Base-by-base conservation (phyloP, 2,329 filamentous ascomycete genomes). In the Neonectria ditissima region DNA sequence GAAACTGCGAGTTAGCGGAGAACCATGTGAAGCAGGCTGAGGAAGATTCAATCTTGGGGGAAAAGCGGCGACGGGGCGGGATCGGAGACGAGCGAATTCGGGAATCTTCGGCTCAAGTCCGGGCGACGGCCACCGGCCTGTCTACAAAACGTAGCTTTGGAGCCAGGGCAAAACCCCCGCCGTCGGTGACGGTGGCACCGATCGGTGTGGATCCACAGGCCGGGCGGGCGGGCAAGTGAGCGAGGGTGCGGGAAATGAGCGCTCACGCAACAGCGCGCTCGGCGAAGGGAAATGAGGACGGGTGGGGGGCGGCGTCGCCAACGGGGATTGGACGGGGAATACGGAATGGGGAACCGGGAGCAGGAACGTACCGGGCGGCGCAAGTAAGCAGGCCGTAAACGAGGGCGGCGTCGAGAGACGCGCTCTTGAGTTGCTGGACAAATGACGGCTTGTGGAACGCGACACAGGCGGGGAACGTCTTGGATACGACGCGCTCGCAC, bases 401-500 rank as follows among this genome's bases (percentile, higher is more conserved):
- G 67, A 89, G 84, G 51, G 84, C 85, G 30, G 83, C 79, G 62
- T 89, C 86, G 34, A 89, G 80, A 2, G 82, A 81, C 22, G 80
- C 82, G 69, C 81, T 86, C 79, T 88, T 88, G 54, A 89, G 80
- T 73, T 88, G 86, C 76, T 87, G 85, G 34, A 89, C 75, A 75
- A 88, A 88, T 2, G 86, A 86, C 8, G 86, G 86, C 78, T 88
- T 88, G 79, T 89, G 86, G 74, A 89, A 89, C 72, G 86, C 86
- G 44, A 89, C 85, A 73, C 86, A 88, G 65, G 86, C 85, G 41
- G 86, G 86, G 69, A 88, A 82, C 14, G 86, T 87, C 80, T 87
- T 88, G 70, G 82, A 84, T 71, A 89, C 84, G 73, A 88, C 85
- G 62, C 86, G 82, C 77, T 89, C 86, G 75, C 86, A 88, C 77